Conservation (phyloP, 2,329 filamentous ascomycete species). For the Penicillium italicum region DNA sequence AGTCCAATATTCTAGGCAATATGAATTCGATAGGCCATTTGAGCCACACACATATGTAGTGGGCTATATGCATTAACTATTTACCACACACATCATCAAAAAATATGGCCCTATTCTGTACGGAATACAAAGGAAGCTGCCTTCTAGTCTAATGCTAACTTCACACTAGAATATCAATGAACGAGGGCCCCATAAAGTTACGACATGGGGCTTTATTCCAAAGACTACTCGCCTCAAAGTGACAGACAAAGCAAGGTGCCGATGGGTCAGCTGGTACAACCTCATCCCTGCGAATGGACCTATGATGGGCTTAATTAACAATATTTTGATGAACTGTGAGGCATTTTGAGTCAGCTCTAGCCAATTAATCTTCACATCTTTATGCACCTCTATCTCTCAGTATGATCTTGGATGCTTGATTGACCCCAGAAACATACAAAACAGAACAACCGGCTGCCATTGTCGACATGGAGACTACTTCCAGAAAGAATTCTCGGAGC, state of each 20-base stretch:
- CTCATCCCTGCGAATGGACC: neutral
- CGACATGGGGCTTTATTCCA: neutral
- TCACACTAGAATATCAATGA: neutral
- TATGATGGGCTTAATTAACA: neutral
- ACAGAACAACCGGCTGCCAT: neutral
- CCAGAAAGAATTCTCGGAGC: neutral
- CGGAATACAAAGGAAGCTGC: too few species aligned
- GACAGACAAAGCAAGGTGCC: too few species aligned
- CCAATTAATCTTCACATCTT: neutral
- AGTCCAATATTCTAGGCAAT: neutral
- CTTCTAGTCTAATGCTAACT: neutral
- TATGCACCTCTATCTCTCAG: neutral
- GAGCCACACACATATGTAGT: neutral
- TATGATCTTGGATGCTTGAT: neutral
- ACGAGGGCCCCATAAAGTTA: neutral
- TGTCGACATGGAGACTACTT: neutral
- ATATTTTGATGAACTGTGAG: neutral
- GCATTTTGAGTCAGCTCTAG: neutral
- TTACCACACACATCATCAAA: neutral
- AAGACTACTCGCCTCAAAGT: neutral
- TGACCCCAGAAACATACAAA: neutral
- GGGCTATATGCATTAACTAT: neutral
- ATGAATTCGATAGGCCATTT: neutral
- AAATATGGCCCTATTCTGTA: neutral
- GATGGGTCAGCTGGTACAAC: neutral